Percentiles rank a stretch among this genome's conserved stretches.
Conservation (phyloP, 176 grass and related monocot genomes). For the Microstegium vimineum region DNA sequence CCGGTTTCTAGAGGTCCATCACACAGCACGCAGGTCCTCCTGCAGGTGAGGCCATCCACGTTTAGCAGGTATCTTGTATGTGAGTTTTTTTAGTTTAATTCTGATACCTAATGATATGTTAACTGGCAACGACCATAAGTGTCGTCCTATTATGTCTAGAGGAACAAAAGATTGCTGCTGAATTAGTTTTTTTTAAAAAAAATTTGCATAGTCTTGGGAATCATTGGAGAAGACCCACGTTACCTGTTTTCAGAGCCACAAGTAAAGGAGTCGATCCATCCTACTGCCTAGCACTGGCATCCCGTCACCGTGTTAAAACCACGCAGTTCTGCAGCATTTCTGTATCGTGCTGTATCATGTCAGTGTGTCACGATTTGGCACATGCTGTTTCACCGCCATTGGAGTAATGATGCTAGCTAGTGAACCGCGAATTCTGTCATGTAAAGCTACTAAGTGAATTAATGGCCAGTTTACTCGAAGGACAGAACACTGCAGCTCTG, state of each 20-base stretch:
- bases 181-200: not conserved
- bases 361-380: not conserved
- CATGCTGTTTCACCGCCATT: not conserved
- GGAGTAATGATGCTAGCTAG: not conserved
- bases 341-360: not conserved
- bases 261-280: not conserved
- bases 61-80: too few species aligned
- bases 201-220: not conserved
- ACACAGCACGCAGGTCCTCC: too few species aligned
- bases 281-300: not conserved
- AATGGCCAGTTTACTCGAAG: not conserved
- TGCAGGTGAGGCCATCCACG: too few species aligned
- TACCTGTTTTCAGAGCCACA: not conserved
- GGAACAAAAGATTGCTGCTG: not conserved
- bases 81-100: too few species aligned
- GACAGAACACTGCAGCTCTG: not conserved
- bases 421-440: not conserved
- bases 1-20: too few species aligned
- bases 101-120: too few species aligned
- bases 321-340: not conserved
- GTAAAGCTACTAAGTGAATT: not conserved
- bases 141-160: not conserved
- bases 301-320: too few species aligned
- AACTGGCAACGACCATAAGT: too few species aligned
- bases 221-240: not conserved